A percentile compares a stretch with the other conserved stretches of the same genome.
These are phyloP conservation scores for Pleoardoris graminearum DNA, from an alignment of 2,329 filamentous ascomycete species.

Conservation along the genomic window DNA sequence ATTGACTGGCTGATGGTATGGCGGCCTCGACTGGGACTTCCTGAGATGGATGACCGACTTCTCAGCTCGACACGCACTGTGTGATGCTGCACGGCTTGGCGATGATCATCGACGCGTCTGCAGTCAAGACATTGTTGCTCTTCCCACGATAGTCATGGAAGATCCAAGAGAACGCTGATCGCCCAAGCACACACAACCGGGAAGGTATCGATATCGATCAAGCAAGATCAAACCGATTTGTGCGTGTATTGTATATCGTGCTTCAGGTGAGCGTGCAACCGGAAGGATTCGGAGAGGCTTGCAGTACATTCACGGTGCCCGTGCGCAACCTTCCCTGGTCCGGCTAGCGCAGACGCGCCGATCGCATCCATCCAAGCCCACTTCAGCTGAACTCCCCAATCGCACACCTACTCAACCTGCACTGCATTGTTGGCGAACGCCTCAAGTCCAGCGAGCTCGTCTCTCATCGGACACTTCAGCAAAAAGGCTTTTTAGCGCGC, in stretches of 20 bases:
- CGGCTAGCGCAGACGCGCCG: neutral
- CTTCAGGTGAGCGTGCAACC: too few relatives aligned
- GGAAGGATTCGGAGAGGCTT: too few relatives aligned
- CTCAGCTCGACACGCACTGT: neutral
- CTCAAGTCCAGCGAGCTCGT: neutral
- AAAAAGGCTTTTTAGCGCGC: too few relatives aligned
- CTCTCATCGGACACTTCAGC: too few relatives aligned
- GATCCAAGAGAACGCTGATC: too few relatives aligned
- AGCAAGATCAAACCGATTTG: too few relatives aligned
- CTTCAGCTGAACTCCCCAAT: constrained; percentile 4
- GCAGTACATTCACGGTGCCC: too few relatives aligned
- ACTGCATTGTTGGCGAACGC: neutral
- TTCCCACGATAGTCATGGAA: too few relatives aligned
- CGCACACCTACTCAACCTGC: neutral
- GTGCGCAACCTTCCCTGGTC: neutral
- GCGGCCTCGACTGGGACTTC: neutral
- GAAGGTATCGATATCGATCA: too few relatives aligned
- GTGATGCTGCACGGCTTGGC: neutral
- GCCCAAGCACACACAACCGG: too few relatives aligned
- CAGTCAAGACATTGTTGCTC: neutral
- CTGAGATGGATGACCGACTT: neutral
- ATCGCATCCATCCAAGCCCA: neutral
- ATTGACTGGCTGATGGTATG: neutral
- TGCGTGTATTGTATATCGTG: too few relatives aligned
- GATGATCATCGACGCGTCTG: neutral